Evolutionary conservation across 2,329 filamentous ascomycete genomes (phyloP), one percentile per base, ranked within the genome.

Genomic region (Colletotrichum graminicola): DNA sequence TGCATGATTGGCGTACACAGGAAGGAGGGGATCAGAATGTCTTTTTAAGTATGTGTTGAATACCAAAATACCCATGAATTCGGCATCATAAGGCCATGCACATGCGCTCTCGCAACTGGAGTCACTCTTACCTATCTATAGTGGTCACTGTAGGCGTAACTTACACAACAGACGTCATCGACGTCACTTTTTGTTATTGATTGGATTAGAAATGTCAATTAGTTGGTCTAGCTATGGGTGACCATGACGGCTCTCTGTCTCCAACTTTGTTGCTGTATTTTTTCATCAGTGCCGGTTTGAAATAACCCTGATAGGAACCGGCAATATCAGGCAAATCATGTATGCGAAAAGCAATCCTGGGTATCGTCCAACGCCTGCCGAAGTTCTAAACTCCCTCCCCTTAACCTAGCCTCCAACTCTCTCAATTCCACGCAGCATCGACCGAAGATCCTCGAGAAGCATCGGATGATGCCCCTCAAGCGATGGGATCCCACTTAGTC

Each of bases 1-100:
- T 73, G 71, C 71, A 73, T 73, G 59, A 72, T 72, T 73, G 71
- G 71, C 71, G 71, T 72, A 73, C 45, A 70, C 6, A 29, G 57
- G 71, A 64, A 49, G 66, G 61, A 54, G 59, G 64, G 67, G 52
- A 56, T 67, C 51, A 73, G 68, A 72, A 62, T 73, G 71, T 62
- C 39, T 72, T 73, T 56, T 56, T 8, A 62, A 65, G 70, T 70
- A 72, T 32, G 39, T 73, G 62, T 71, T 71, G 71, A 73, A 72
- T 72, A 67, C 68, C 71, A 66, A 61, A 73, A 73, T 73, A 73
- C 71, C 71, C 71, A 59, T 66, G 59, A 73, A 45, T 54, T 72
- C 63, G 70, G 51, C 55, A 39, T 10, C 23, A 4, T 6, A 52
- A 43, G 49, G 18, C 26, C 39, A 63, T 12, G 5, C 16, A 41